Base-by-base conservation (phyloP, 345 rosid genomes). In the Citrus glauca region DNA sequence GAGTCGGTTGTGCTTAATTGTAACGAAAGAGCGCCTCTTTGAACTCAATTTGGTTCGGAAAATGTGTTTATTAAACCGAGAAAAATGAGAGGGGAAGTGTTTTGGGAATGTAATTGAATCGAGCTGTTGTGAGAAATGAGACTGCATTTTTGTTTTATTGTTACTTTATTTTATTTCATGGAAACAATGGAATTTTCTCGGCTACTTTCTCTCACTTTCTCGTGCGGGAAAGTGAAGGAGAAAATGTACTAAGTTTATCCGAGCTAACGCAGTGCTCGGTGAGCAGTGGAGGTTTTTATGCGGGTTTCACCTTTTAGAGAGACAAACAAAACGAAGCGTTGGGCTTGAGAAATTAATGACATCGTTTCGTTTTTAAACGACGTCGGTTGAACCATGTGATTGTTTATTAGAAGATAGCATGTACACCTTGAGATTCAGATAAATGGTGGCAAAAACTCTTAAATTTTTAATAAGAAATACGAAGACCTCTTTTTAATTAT, bases 51-150 rank as follows among this genome's bases (percentile, higher is more conserved):
- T 81, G 25, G 85, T 66, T 24, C 20, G 80, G 17, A 53, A 60
- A 71, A 16, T 37, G 57, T 81, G 76, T 55, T 76, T 61, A 69
- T 28, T 75, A 71, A 71, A 28, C 67, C 57, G 59, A 30, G 70
- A 42, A 30, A 70, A 53, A 37, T 28, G 37, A 74, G 64, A 73
- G 14, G 71, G 10, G 61, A 48, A 73, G 73, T 82, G 80, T 74
- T 75, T 77, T 3, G 85, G 79, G 77, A 84, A 61, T 19, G 73
- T 82, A 69, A 85, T 75, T 57, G 81, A 79, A 81, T 81, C 66
- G 48, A 88, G 64, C 59, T 91, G 84, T 38, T 83, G 84, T 7
- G 87, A 85, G 60, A 78, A 16, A 80, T 84, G 81, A 63, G 86
- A 84, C 75, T 86, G 75, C 97, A 92, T 90, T 69, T 20, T 71